Evolutionary conservation across 2,329 filamentous ascomycete genomes (phyloP).

Genomic region (Pseudopithomyces maydicus): DNA sequence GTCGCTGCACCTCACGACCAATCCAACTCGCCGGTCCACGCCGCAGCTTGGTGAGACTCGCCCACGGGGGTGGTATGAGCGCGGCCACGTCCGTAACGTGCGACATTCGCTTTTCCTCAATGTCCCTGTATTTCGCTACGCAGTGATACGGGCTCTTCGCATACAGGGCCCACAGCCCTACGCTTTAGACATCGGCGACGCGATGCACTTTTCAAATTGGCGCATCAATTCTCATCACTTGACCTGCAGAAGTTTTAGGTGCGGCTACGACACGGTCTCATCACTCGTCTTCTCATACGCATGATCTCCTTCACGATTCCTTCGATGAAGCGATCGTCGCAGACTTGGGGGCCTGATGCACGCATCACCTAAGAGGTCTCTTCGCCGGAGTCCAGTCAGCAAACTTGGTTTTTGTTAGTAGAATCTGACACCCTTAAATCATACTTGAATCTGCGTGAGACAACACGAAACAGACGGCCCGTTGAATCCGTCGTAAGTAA

Average conservation of each 20-base stretch:
- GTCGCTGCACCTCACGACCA: not conserved
- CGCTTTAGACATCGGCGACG: not conserved
- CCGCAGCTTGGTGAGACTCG: not conserved
- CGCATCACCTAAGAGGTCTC: not conserved
- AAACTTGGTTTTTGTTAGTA: not conserved
- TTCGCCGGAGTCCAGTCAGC: not conserved
- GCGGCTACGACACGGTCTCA: not conserved
- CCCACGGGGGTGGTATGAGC: not conserved
- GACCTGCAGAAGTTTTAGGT: conserved; percentile 1
- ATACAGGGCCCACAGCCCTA: not conserved
- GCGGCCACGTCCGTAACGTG: not conserved
- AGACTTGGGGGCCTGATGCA: not conserved
- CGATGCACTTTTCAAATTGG: not conserved
- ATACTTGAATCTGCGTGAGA: conserved; percentile 3
- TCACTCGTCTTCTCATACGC: not conserved
- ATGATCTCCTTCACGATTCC: not conserved
- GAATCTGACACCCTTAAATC: conserved; percentile 1
- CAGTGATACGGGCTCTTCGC: not conserved
- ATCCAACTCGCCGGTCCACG: not conserved
- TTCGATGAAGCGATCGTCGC: not conserved
- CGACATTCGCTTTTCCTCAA: not conserved
- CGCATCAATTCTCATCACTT: not conserved
- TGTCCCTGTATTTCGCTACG: not conserved
- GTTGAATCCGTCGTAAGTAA: not conserved
- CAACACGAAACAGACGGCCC: conserved; percentile 5